Base-by-base conservation (phyloP, 176 grass and related monocot genomes). In the Saccharum spontaneum region DNA sequence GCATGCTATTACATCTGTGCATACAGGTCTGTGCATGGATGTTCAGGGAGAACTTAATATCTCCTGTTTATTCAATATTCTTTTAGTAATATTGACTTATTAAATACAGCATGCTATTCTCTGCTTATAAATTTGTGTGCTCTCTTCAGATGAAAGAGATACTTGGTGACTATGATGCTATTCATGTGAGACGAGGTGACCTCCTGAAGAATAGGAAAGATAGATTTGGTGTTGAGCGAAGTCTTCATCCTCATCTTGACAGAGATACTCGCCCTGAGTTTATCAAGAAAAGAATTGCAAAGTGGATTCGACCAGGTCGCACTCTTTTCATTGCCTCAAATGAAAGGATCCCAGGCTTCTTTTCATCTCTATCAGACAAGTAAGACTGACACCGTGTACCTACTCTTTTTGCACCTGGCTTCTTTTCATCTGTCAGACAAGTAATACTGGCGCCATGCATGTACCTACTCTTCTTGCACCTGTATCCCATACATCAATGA, bases 131-230 rank as follows among this genome's bases (percentile, higher is more conserved):
- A 64, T 73, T 28, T 41, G 13, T 71, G 18, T 77, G n/a, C 31
- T 62, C 17, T 79, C 11, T 75, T 69, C 85, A 95, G 96, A 90
- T 98, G 67, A 98, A 95, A 94, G 83, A 82, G 39, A 68, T 90
- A 68, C 89, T 98, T 89, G 91, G 91, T 75, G 93, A 98, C 18
- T 98, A 98, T 79, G 91, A 98, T 87, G 96, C 93, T 83, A 98
- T 98, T 87, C 96, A 98, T 89, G 96, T 98, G 78, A 89, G 96
- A 38, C 87, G 93, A 80, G 96, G 96, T 82, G 96, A 98, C 84
- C 86, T 86, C 62, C 49, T 98, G 43, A 98, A 98, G 79, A 98
- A 87, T 61, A 94, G 93, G 82, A 98, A 91, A 82, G 93, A 98
- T 77, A 86, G 87, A 86, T 94, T 91, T 87, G 93, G 93, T 70